These are phyloP conservation scores for Fraxinus nigra DNA, from an alignment of 305 asterid genomes.

Conservation along the genomic window DNA sequence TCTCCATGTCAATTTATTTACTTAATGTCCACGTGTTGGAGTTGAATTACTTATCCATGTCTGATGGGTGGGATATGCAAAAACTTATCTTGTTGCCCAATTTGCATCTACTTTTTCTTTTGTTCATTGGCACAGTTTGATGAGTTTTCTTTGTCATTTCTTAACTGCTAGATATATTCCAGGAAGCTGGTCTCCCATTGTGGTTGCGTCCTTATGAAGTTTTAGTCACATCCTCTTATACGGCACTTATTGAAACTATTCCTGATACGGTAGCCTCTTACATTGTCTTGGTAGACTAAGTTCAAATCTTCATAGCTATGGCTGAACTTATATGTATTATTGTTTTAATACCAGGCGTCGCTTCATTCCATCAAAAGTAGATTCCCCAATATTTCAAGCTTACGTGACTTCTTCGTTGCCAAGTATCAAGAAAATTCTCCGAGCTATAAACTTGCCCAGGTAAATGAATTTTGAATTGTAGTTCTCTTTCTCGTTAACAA, in stretches of 20 bases:
- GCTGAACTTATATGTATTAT: not conserved
- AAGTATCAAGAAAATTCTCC: conserved; percentile 90
- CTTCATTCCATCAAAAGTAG: conserved; percentile 95
- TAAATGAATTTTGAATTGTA: conserved; percentile 19
- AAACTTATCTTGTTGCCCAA: not conserved
- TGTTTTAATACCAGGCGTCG: conserved; percentile 63
- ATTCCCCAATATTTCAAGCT: conserved; percentile 75
- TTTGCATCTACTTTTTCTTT: not conserved
- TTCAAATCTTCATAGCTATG: conserved; percentile 11
- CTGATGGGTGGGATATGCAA: not conserved
- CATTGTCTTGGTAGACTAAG: conserved; percentile 3
- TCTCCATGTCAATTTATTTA: not conserved
- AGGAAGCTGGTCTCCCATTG: conserved; percentile 98
- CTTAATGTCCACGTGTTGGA: not conserved
- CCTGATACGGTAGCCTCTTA: conserved; percentile 83
- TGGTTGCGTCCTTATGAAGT: conserved; percentile 99
- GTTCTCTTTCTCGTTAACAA: not conserved
- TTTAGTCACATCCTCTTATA: conserved; percentile 84
- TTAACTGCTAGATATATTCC: conserved; percentile 87
- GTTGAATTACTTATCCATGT: not conserved
- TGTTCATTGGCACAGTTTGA: not conserved
- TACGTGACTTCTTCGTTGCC: conserved; percentile 89
- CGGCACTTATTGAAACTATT: conserved; percentile 97
- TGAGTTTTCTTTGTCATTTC: conserved; percentile 21
- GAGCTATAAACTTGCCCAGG: conserved; percentile 72